Conservation (phyloP, 345 rosid genomes). For the Pistacia vera region DNA sequence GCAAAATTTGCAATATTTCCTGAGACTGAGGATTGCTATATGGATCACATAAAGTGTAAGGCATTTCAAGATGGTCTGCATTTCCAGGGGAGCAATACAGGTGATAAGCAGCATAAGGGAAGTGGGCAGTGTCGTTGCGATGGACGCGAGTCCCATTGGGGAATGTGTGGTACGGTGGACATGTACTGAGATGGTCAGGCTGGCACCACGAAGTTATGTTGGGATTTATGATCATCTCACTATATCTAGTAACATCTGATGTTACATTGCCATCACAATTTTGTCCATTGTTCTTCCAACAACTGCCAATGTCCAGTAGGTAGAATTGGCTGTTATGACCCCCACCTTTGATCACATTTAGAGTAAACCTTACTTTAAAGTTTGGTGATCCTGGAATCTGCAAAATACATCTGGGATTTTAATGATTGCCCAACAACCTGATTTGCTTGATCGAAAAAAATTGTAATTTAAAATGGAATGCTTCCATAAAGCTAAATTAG, state of each 20-base stretch:
- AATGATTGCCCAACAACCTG: background rate
- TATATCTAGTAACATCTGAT: slow-evolving; percentile 52
- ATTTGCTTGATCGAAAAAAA: background rate
- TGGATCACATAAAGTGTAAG: slow-evolving; percentile 43
- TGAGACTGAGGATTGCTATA: slow-evolving; percentile 62
- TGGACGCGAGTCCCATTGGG: slow-evolving; percentile 35
- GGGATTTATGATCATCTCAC: slow-evolving; percentile 51
- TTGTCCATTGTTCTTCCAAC: slow-evolving; percentile 64
- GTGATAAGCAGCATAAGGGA: slow-evolving; percentile 51
- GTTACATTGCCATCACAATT: slow-evolving; percentile 50
- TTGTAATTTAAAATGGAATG: too few species aligned
- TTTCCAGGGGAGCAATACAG: slow-evolving; percentile 49
- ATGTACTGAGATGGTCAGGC: slow-evolving; percentile 32
- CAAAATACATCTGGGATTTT: background rate
- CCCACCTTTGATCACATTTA: slow-evolving; percentile 50
- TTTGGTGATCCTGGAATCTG: slow-evolving; percentile 51
- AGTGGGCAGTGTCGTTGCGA: slow-evolving; percentile 32
- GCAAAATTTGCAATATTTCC: slow-evolving; percentile 52
- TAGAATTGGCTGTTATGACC: slow-evolving; percentile 54
- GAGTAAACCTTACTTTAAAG: slow-evolving; percentile 46
- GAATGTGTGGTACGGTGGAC: slow-evolving; percentile 47
- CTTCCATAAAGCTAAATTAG: background rate
- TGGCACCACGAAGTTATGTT: slow-evolving; percentile 31
- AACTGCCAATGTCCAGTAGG: slow-evolving; percentile 52
- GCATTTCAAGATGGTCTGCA: slow-evolving; percentile 40